A percentile compares a stretch with the other conserved stretches of the same genome.
phyloP scores from a whole-genome alignment of 768 basidiomycete species.

The Rhizopogon roseolus region DNA sequence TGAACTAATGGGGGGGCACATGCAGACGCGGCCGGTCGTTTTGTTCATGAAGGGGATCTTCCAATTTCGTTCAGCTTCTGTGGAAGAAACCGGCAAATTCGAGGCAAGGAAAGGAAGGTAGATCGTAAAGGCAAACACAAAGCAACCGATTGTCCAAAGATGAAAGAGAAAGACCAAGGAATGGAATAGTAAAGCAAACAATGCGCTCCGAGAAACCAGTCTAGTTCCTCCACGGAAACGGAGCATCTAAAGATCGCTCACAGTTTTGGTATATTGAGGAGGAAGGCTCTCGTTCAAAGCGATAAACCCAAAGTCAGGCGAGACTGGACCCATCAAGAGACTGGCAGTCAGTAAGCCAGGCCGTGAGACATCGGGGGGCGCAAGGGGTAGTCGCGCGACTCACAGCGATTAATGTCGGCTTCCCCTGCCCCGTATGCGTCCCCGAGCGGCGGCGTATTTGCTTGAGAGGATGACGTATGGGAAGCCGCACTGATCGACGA shows the following conservation, averaged over 20 bases:
- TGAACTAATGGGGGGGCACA: slow-evolving; percentile 29
- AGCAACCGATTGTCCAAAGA: slow-evolving; percentile 22
- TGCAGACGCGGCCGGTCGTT: slow-evolving; percentile 31
- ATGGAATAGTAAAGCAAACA: slow-evolving; percentile 21
- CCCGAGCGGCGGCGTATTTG: slow-evolving; percentile 71
- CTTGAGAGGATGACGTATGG: slow-evolving; percentile 74
- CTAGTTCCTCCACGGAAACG: slow-evolving; percentile 21
- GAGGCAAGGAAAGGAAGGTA: slow-evolving; percentile 23
- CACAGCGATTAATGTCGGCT: slow-evolving; percentile 80
- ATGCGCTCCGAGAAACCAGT: slow-evolving; percentile 21
- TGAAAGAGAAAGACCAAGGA: slow-evolving; percentile 20
- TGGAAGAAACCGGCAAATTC: slow-evolving; percentile 17
- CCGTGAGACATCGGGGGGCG: slow-evolving; percentile 25
- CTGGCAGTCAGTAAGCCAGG: slow-evolving; percentile 43
- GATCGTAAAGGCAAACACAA: slow-evolving; percentile 26
- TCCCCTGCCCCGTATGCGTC: slow-evolving; percentile 62
- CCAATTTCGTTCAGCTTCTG: slow-evolving; percentile 30
- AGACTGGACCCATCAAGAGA: slow-evolving; percentile 49
- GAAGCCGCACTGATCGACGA: slow-evolving; percentile 75
- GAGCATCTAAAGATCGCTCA: slow-evolving; percentile 43
- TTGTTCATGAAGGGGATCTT: slow-evolving; percentile 30
- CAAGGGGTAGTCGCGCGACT: slow-evolving; percentile 34
- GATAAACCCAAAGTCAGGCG: slow-evolving; percentile 83
- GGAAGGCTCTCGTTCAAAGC: slow-evolving; percentile 75
- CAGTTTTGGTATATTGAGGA: slow-evolving; percentile 55